Percentiles rank a stretch among this genome's conserved stretches.
phyloP scores from a whole-genome alignment of 495 filamentous ascomycete genomes.

The Penicillium lagena region DNA sequence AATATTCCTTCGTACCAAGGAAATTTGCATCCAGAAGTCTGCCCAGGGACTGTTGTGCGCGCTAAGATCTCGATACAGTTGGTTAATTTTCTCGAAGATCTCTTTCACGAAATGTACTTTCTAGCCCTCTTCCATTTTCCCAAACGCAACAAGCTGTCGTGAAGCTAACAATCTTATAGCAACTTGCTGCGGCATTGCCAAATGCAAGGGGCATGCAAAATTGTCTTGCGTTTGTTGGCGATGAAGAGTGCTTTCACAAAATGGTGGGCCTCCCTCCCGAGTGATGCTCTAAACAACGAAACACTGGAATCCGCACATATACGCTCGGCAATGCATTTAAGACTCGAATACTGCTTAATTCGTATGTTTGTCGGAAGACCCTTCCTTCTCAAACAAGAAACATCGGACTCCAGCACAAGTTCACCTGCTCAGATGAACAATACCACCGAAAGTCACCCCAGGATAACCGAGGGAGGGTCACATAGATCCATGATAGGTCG shows the following conservation, averaged over 20 bases:
- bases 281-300: slow-evolving; percentile 2
- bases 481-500: slow-evolving; percentile 1
- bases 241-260: slow-evolving; percentile 6
- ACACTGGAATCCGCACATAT: neutral
- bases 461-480: neutral
- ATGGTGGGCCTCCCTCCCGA: slow-evolving; percentile 23
- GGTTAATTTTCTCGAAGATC: slow-evolving; percentile 16
- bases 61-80: slow-evolving; percentile 17
- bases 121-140: neutral
- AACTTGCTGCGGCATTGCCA: slow-evolving; percentile 9
- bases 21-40: neutral
- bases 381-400: slow-evolving; percentile 19
- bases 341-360: slow-evolving; percentile 24
- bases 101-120: slow-evolving; percentile 20
- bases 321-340: slow-evolving; percentile 21
- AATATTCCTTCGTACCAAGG: slow-evolving; percentile 17
- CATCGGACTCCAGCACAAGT: neutral
- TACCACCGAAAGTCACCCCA: neutral
- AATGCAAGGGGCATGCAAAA: slow-evolving; percentile 5
- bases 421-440: slow-evolving; percentile 1
- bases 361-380: slow-evolving; percentile 27
- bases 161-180: slow-evolving; percentile 5
- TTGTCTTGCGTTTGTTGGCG: slow-evolving; percentile 7
- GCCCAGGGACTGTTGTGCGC: slow-evolving; percentile 3
- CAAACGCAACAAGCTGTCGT: too few relatives aligned